These are phyloP conservation scores for Pinus albicaulis DNA, from an alignment of 75 land plant genomes.

Conservation along the genomic window DNA sequence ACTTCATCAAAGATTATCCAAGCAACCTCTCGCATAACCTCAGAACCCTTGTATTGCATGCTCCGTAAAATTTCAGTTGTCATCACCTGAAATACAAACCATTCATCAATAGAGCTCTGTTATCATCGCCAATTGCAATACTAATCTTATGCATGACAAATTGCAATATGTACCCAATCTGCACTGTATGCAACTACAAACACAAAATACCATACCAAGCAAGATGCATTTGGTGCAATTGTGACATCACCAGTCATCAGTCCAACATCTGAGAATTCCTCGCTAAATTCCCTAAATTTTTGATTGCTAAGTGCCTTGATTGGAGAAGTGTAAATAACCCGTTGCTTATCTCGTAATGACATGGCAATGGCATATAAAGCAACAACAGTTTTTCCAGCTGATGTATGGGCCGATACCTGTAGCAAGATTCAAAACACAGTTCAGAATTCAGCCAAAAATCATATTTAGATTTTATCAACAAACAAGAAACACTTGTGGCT, in stretches of 20 bases:
- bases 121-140: neutral
- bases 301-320: constrained; percentile 99
- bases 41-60: constrained; percentile 99
- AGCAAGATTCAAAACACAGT: constrained; percentile 5
- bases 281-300: constrained; percentile 90
- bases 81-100: constrained; percentile 74
- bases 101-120: neutral
- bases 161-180: neutral
- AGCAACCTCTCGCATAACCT: constrained; percentile 89
- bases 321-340: constrained; percentile 98
- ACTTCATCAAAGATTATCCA: constrained; percentile 99
- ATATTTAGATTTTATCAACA: neutral
- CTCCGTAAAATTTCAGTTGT: constrained; percentile 99
- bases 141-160: neutral
- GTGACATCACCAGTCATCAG: constrained; percentile 99
- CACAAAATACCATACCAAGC: constrained; percentile 58
- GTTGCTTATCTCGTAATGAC: constrained; percentile 82
- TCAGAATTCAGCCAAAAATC: neutral
- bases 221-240: constrained; percentile 96
- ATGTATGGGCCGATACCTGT: constrained; percentile 98
- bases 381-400: constrained; percentile 98
- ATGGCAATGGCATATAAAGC: constrained; percentile 97
- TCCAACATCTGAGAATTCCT: constrained; percentile 97
- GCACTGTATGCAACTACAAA: neutral
- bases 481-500: too few relatives aligned